phyloP scores from a whole-genome alignment of 768 basidiomycete species.

The Agaricus subrufescens region DNA sequence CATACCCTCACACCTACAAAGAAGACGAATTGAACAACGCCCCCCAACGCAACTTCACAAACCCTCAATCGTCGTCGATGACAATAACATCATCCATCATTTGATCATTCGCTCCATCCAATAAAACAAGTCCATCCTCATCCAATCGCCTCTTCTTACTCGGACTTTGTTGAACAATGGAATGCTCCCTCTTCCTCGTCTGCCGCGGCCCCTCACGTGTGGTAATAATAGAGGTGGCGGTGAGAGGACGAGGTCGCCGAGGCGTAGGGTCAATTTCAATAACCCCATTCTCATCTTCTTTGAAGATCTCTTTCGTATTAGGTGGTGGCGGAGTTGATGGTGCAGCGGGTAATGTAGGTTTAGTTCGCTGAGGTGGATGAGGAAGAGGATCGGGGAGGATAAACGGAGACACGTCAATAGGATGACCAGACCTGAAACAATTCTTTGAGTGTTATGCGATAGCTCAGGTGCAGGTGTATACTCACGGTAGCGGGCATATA shows the following conservation, averaged over 20 bases:
- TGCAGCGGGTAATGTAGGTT: constrained; percentile 29
- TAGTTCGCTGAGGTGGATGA: constrained; percentile 40
- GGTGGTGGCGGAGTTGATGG: constrained; percentile 36
- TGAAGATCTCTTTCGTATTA: constrained; percentile 19
- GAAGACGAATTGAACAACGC: neutral
- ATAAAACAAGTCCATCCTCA: constrained; percentile 67
- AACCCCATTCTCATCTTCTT: constrained; percentile 51
- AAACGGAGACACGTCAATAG: constrained; percentile 43
- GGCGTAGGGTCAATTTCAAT: constrained; percentile 51
- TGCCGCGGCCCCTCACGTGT: constrained; percentile 3
- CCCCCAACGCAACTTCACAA: neutral
- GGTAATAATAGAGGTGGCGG: neutral
- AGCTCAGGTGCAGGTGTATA: constrained; percentile 20
- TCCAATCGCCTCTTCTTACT: constrained; percentile 65
- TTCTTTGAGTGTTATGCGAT: neutral
- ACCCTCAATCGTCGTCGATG: constrained; percentile 21
- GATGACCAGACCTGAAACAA: constrained; percentile 48
- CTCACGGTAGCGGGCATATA: constrained; percentile 68
- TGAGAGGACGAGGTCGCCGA: constrained; percentile 27
- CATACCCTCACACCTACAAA: neutral
- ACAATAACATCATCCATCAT: constrained; percentile 37
- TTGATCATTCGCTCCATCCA: constrained; percentile 53
- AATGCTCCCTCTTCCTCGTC: constrained; percentile 19
- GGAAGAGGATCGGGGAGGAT: constrained; percentile 68
- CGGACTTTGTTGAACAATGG: constrained; percentile 35